Percentiles rank a stretch among this genome's conserved stretches.
Evolutionary conservation across 169 alveolate genomes (phyloP).

Genomic region (Babesia sp.): DNA sequence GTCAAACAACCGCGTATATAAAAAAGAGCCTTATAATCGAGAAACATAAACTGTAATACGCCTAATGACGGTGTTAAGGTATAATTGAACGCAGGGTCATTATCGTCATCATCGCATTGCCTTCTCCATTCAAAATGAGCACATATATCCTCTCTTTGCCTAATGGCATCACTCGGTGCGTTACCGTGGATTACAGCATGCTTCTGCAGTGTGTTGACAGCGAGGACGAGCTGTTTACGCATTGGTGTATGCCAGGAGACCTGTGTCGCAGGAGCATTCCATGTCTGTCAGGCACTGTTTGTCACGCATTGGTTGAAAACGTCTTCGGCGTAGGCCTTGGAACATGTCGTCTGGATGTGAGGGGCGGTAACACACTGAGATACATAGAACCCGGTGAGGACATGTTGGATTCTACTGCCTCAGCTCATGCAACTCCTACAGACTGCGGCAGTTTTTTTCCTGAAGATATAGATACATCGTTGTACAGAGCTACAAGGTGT

Average conservation of each 20-base stretch:
- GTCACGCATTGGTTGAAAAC: background rate
- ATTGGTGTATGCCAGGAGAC: conserved; percentile 9
- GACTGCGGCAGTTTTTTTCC: background rate
- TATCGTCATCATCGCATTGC: no score
- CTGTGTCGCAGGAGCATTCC: conserved; percentile 17
- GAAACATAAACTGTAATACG: no score
- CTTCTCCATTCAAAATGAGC: background rate
- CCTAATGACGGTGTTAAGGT: no score
- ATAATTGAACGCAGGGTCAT: no score
- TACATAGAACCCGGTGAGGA: background rate
- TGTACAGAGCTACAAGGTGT: background rate
- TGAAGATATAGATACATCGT: background rate
- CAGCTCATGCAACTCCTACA: background rate
- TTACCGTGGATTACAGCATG: background rate
- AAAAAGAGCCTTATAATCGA: no score
- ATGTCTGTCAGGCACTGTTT: conserved; percentile 1
- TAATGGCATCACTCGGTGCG: background rate
- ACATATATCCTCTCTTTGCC: conserved; percentile 5
- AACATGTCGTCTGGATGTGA: background rate
- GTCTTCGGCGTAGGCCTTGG: background rate
- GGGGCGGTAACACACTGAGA: background rate
- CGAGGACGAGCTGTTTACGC: background rate
- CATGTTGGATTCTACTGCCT: background rate
- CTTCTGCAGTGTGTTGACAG: background rate
- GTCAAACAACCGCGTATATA: no score